Evolutionary conservation across 2,329 filamentous ascomycete species (phyloP).

Genomic region (Ilyonectria robusta): DNA sequence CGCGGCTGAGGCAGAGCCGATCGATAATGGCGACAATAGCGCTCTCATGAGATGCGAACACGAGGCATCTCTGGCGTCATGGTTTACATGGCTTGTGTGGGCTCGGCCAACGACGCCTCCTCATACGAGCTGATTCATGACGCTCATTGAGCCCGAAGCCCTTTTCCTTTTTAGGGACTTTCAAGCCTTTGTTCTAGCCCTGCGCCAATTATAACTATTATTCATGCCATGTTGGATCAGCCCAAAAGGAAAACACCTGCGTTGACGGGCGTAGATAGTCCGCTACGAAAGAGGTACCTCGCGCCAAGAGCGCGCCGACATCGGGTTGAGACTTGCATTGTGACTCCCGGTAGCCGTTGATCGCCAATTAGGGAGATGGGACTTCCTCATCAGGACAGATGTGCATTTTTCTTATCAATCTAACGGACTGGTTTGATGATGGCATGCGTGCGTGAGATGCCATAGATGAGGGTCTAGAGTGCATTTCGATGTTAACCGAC

Average conservation of each 20-base stretch:
- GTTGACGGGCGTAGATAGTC: slow-evolving; percentile 5
- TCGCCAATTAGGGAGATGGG: not conserved
- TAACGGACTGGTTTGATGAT: too few relatives aligned
- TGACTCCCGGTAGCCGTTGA: not conserved
- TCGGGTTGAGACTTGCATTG: slow-evolving; percentile 26
- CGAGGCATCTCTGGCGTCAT: slow-evolving; percentile 7
- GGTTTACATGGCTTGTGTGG: not conserved
- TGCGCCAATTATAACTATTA: slow-evolving; percentile 21
- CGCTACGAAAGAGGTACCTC: slow-evolving; percentile 17
- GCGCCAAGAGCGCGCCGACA: slow-evolving; percentile 20
- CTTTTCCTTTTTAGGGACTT: not conserved
- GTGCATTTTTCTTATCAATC: not conserved
- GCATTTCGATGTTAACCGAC: not conserved
- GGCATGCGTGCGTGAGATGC: not conserved
- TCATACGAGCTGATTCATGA: not conserved
- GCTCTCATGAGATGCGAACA: slow-evolving; percentile 1
- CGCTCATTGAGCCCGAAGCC: not conserved
- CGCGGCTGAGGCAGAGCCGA: not conserved
- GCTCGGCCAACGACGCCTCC: not conserved
- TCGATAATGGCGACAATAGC: not conserved
- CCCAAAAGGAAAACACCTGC: slow-evolving; percentile 23
- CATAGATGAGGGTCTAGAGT: not conserved
- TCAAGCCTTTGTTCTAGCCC: not conserved
- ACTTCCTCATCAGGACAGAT: slow-evolving; percentile 9
- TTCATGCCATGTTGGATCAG: slow-evolving; percentile 18